Base-by-base conservation (phyloP, 2,329 filamentous ascomycete genomes). In the Nectriaceae sp. region DNA sequence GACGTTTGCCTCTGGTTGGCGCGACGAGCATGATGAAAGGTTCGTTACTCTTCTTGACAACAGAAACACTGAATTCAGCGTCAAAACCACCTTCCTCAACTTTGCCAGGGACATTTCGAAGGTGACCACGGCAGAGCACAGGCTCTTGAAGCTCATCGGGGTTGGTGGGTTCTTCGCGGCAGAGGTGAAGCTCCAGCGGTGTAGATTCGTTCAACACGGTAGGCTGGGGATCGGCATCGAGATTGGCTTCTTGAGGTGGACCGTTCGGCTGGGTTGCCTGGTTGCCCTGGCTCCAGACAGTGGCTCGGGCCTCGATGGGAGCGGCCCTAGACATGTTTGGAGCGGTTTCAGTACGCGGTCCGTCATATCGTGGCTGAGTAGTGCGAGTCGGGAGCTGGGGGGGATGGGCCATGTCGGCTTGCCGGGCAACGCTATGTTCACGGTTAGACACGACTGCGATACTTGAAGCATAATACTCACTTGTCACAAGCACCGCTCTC, bases 1-100 rank as follows among this genome's bases (percentile, higher is more conserved):
- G 18, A 11, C 45, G 42, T 3, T 49, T n/a, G 0, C 50, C 41
- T 38, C 61, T 48, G 4, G 29, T 40, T 4, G 48, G 26, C 3
- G 39, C 48, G 1, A 47, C 46, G 20, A 69, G 37, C 1, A 53
- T 41, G 4, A 67, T 47, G 4, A 50, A 47, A 3, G 53, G 64
- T 10, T 52, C 36, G 8, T 52, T 54, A 4, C 47, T 42, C n/a
- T 42, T 20, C 1, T 41, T 20, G 6, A 45, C 22, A 15, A 65
- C 35, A n/a, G 53, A 55, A 18, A 66, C 40, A 3, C 35, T n/a
- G 21, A 59, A 51, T 33, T 49, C 40, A 0, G 55, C 53, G 18
- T 37, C 15, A 13, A 57, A 53, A 3, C 47, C 26, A 5, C 31
- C 8, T 10, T 39, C 29, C 38, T 59, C 50, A 2, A 42, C 21